Conservation (phyloP, 768 basidiomycete genomes). For the Leccinum ochraceum region DNA sequence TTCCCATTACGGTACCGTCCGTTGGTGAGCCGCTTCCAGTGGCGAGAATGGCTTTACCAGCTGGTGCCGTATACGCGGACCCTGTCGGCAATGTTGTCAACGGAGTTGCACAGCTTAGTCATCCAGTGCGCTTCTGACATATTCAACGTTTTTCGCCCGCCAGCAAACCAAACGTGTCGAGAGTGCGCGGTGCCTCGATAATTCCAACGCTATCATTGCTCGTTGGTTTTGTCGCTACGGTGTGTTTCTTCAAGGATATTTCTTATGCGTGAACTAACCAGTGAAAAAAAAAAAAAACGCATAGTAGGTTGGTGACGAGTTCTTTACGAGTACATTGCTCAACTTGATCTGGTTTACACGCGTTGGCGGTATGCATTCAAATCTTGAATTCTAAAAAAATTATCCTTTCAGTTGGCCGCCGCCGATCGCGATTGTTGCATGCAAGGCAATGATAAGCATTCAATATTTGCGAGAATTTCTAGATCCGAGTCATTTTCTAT, state of each 20-base stretch:
- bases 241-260: background rate
- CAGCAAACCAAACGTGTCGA: background rate
- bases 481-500: too few relatives aligned
- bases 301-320: too few relatives aligned
- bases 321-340: too few relatives aligned
- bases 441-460: too few relatives aligned
- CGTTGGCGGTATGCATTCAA: too few relatives aligned
- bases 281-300: background rate
- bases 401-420: too few relatives aligned
- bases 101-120: background rate
- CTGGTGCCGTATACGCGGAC: background rate
- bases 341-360: too few relatives aligned
- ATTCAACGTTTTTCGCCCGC: background rate
- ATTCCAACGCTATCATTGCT: background rate
- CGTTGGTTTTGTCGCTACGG: background rate
- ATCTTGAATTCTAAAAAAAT: too few relatives aligned
- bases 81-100: background rate
- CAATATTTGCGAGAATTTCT: too few relatives aligned
- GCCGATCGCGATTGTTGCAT: too few relatives aligned
- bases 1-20: background rate
- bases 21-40: background rate
- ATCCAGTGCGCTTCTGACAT: background rate
- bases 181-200: background rate
- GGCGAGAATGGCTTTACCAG: background rate
- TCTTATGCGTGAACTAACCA: background rate